Base-by-base conservation (phyloP, 163 green algal genomes). In the Smithsoniella earleae region DNA sequence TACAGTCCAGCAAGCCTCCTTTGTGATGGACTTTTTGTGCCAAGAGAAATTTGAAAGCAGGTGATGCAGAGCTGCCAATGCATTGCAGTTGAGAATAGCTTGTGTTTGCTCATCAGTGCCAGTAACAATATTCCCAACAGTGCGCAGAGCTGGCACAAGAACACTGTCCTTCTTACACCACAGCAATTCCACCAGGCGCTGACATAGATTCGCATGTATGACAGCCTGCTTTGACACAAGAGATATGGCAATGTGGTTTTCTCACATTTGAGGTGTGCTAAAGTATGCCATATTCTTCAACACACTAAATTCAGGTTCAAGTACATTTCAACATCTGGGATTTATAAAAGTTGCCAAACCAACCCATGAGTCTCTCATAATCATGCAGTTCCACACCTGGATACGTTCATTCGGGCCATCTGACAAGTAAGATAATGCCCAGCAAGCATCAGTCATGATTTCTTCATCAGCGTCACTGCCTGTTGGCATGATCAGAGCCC, bases 1-100 rank as follows among this genome's bases (percentile, higher is more conserved):
- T 62, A 99, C 95, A 22, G 94, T 99, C 94, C 94, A 99, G 87
- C 94, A 99, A 0, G 94, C 90, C 85, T 97, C 92, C 85, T 99
- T 99, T 85, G 97, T 98, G 83, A 99, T 98, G 80, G 78, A 91
- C 85, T 99, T 99, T 85, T 98, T 98, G 80, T 96, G 87, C 69
- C 89, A 27, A 25, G 31, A 27, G 31, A 27, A 25, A 27, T 13
- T 64, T 25, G 33, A 25, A 10, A 99, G 82, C 75, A 99, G 85
- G 75, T 91, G 85, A 30, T 95, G 86, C 81, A 99, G 83, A 83
- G 89, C 96, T 20, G 81, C 65, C 58, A 99, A 83, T 16, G 91
- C 94, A 28, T 86, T 80, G 79, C 92, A 96, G 83, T 98, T 97
- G 84, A 99, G 96, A 72, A 98, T 87, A 18, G 92, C 90, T 82